phyloP scores from a whole-genome alignment of 225 moss, liverwort and hornwort genomes.

The Takakia lepidozioides region DNA sequence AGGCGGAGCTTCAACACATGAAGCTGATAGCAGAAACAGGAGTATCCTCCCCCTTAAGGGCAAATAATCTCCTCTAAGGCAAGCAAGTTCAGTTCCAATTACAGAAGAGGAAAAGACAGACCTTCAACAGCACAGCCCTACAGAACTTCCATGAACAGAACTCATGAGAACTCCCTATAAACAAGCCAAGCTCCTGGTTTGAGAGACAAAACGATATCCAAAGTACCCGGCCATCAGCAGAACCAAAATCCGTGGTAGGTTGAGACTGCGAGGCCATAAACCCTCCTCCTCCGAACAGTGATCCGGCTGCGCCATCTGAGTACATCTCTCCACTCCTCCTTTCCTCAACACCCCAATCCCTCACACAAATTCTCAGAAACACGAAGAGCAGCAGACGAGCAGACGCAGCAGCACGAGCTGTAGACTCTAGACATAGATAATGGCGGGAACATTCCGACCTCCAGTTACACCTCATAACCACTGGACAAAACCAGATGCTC shows the following conservation, averaged over 20 bases:
- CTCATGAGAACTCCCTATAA: not conserved
- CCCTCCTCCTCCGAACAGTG: conserved; percentile 80
- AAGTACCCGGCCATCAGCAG: conserved; percentile 13
- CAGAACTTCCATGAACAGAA: not conserved
- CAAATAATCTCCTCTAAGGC: not conserved
- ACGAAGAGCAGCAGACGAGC: too few species aligned
- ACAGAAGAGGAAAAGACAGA: not conserved
- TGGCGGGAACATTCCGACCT: too few species aligned
- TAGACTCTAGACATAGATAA: too few species aligned
- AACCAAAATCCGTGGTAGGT: conserved; percentile 15
- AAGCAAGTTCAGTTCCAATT: not conserved
- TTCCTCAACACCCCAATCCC: too few species aligned
- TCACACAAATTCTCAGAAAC: too few species aligned
- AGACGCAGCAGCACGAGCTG: too few species aligned
- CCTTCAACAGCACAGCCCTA: not conserved
- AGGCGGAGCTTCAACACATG: too few species aligned
- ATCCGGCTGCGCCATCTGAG: conserved; percentile 54
- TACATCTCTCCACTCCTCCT: conserved; percentile 48
- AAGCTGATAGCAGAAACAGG: too few species aligned
- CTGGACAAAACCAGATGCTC: too few species aligned
- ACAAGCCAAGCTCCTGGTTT: not conserved
- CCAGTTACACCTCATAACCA: too few species aligned
- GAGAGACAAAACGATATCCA: not conserved
- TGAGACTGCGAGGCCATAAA: conserved; percentile 84
- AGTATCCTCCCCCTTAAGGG: too few species aligned